Evolutionary conservation across 73 alveolate species (phyloP).

Genomic region (Blepharisma stoltei): DNA sequence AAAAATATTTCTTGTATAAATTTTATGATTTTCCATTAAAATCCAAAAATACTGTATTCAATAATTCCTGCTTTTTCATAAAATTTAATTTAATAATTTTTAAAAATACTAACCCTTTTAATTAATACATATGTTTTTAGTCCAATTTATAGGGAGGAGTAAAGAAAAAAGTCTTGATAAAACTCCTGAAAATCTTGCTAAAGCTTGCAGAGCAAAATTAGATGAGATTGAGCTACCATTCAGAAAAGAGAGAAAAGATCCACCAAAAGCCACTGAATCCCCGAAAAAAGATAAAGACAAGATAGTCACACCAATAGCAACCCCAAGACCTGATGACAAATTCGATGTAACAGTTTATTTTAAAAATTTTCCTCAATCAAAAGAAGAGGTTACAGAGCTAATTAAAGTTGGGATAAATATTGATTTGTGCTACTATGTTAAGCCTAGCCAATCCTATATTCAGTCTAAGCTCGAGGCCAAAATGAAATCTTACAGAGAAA

Average conservation of each 20-base stretch:
- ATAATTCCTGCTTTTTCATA: too few relatives aligned
- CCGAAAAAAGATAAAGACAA: constrained; percentile 15
- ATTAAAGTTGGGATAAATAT: neutral
- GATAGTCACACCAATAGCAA: too few relatives aligned
- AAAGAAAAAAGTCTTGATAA: constrained; percentile 29
- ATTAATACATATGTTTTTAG: too few relatives aligned
- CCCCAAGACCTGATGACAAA: neutral
- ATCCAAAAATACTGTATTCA: too few relatives aligned
- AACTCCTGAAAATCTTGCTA: constrained; percentile 33
- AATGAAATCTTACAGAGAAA: neutral
- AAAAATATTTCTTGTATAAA: too few relatives aligned
- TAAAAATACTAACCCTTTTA: too few relatives aligned
- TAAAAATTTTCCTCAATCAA: neutral
- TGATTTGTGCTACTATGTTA: neutral
- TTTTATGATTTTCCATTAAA: too few relatives aligned
- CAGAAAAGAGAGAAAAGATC: constrained; percentile 45
- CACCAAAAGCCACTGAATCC: neutral
- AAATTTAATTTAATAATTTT: too few relatives aligned
- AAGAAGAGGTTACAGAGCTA: neutral
- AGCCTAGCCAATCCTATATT: neutral
- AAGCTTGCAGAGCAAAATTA: constrained; percentile 33
- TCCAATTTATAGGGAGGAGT: too few relatives aligned
- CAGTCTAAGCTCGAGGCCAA: neutral
- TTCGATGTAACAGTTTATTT: neutral
- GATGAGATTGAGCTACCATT: constrained; percentile 35